Base-by-base conservation (phyloP, 2,329 filamentous ascomycete genomes). In the Aureobasidium sp. region DNA sequence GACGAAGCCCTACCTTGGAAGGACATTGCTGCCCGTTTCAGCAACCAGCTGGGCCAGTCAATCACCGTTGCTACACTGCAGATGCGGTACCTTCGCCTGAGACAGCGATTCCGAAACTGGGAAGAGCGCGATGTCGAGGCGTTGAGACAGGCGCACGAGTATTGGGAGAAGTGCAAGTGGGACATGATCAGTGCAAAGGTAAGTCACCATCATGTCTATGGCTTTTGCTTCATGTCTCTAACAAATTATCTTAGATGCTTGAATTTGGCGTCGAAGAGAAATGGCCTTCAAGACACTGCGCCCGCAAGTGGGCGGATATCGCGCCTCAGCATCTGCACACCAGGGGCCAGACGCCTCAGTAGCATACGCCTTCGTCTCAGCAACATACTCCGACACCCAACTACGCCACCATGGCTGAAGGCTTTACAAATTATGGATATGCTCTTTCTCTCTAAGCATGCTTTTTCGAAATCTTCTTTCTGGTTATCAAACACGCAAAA, bases 1-100 rank as follows among this genome's bases (percentile, higher is more conserved):
- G 78, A 81, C 53, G 78, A 82, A 61, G 74, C 71, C 35, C 75
- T 82, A 60, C 77, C 79, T 0, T 82, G 80, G 80, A 82, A 82
- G 67, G 80, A 81, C 62, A 82, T 82, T 63, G 78, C 78, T 9
- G 72, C 74, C 7, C 77, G 77, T 24, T 81, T 82, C 68, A 73
- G 78, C 61, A 74, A 73, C 14, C 78, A 81, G 33, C 71, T 77
- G 31, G 78, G 78, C 61, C 78, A 80, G 67, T 73, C 70, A 5
- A 77, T 79, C 64, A 42, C 53, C 19, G 78, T 81, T 53, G 78
- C 80, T 4, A 78, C 79, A 8, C 70, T 82, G 35, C 80, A 82
- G 67, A 82, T 82, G 80, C 78, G 79, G 22, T 76, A 79, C 66
- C 81, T 81, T 68, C 73, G 80, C 40, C 70, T 82, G 40, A 72